These are phyloP conservation scores for Colletotrichum theobromicola DNA, from an alignment of 2,329 filamentous ascomycete genomes.

Conservation along the genomic window DNA sequence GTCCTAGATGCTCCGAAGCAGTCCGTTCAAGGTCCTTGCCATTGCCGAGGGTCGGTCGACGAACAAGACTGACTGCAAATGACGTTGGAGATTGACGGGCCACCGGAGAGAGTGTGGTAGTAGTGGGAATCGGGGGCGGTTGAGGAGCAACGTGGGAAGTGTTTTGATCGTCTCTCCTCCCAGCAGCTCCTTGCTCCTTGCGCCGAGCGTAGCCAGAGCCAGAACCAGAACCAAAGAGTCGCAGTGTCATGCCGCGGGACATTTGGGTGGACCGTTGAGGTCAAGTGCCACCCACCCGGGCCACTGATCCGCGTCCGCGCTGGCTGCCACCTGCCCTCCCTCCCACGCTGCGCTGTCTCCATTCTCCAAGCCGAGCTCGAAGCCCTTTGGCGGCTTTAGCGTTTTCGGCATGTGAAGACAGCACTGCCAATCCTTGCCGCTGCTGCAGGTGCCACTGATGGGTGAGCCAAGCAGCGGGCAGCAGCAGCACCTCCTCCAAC, in stretches of 20 bases:
- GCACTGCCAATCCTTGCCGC: background rate
- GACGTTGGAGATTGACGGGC: conserved; percentile 8
- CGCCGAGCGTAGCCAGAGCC: background rate
- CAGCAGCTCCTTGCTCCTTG: background rate
- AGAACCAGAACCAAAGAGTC: background rate
- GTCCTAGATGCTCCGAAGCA: background rate
- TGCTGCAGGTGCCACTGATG: background rate
- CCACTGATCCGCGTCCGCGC: background rate
- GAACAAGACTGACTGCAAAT: background rate
- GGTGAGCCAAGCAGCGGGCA: background rate
- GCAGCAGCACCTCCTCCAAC: background rate
- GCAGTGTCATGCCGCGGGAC: conserved; percentile 9
- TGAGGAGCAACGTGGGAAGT: background rate
- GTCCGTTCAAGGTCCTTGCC: conserved; percentile 12
- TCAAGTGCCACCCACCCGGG: conserved; percentile 1
- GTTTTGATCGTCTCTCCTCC: background rate
- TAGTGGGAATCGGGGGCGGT: background rate
- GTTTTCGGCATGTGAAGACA: conserved; percentile 20
- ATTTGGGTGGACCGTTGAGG: conserved; percentile 13
- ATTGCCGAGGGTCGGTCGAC: conserved; percentile 2
- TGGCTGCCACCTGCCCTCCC: background rate
- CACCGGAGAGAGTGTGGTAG: background rate
- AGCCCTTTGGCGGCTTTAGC: background rate
- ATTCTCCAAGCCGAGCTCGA: conserved; percentile 1
- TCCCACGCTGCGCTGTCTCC: background rate